These are phyloP conservation scores for Aphanomyces astaci DNA, from an alignment of 352 stramenopile genomes.

Conservation along the genomic window DNA sequence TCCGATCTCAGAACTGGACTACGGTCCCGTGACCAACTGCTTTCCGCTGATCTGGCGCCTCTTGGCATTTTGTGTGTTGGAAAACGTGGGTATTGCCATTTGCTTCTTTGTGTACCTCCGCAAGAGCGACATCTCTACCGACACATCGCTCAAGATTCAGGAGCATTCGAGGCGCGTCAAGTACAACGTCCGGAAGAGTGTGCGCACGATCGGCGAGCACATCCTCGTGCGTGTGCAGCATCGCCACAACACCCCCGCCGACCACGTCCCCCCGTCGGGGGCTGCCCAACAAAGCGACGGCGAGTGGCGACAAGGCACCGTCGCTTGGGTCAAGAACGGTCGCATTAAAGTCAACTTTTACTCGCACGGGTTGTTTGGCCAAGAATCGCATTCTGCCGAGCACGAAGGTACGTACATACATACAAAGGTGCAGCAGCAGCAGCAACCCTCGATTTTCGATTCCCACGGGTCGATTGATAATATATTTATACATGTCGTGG, in stretches of 20 bases:
- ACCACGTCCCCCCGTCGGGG: no score
- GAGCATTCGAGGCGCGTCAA: constrained; percentile 43
- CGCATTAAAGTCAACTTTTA: constrained; percentile 54
- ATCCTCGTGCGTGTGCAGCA: constrained; percentile 30
- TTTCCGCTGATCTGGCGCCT: constrained; percentile 28
- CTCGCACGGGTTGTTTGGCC: background rate
- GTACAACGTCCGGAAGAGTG: constrained; percentile 47
- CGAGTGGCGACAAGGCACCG: constrained; percentile 52
- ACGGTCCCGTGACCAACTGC: constrained; percentile 34
- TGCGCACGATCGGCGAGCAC: constrained; percentile 50
- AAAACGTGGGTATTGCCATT: constrained; percentile 46
- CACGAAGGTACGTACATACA: constrained; percentile 22
- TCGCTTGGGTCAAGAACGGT: constrained; percentile 49
- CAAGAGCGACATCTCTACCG: constrained; percentile 44
- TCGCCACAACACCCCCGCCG: background rate
- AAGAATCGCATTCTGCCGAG: constrained; percentile 13
- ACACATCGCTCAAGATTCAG: constrained; percentile 48
- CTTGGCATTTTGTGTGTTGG: constrained; percentile 35
- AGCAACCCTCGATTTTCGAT: no score
- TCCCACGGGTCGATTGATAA: no score
- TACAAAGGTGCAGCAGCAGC: no score
- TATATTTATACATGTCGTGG: no score
- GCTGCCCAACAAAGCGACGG: background rate
- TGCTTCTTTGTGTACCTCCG: constrained; percentile 45
- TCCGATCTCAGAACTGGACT: constrained; percentile 31